phyloP scores from a whole-genome alignment of 2,329 filamentous ascomycete species.

The Aspergillus aculeatinus region DNA sequence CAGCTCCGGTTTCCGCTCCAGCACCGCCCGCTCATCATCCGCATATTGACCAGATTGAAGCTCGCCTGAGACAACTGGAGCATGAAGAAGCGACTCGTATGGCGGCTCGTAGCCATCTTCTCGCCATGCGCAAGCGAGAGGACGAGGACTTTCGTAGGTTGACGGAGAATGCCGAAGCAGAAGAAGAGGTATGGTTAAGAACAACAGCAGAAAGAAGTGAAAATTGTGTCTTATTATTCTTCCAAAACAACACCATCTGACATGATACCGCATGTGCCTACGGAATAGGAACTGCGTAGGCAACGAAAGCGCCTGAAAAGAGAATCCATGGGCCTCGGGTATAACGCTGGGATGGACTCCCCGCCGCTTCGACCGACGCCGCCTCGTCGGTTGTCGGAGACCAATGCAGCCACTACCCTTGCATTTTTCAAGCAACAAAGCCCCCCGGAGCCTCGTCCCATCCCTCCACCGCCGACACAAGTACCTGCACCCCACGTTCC shows the following conservation, averaged over 20 bases:
- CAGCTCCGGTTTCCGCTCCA: constrained; percentile 15
- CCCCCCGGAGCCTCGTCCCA: constrained; percentile 38
- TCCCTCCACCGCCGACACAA: constrained; percentile 27
- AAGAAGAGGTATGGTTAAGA: constrained; percentile 40
- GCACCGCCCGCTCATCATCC: constrained; percentile 24
- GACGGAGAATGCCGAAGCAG: constrained; percentile 40
- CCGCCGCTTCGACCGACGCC: constrained; percentile 39
- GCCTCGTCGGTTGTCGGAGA: constrained; percentile 41
- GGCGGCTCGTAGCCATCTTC: constrained; percentile 37
- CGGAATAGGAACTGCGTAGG: constrained; percentile 37
- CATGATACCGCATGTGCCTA: constrained; percentile 2
- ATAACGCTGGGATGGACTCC: constrained; percentile 35
- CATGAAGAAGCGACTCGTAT: constrained; percentile 42
- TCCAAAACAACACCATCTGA: constrained; percentile 5
- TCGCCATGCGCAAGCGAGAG: constrained; percentile 40
- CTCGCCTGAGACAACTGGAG: constrained; percentile 39
- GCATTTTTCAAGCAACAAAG: constrained; percentile 45
- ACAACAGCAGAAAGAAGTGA: not conserved
- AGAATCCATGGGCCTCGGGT: constrained; percentile 42
- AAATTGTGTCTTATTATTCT: not conserved
- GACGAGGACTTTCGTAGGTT: constrained; percentile 43
- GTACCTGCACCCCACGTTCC: constrained; percentile 21
- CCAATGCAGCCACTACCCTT: constrained; percentile 42
- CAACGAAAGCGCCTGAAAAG: constrained; percentile 42
- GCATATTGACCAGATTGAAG: constrained; percentile 40